Evolutionary conservation across 805 yeast species (phyloP), one percentile per base, ranked within the genome.

Genomic region (Nematodospora valgi): DNA sequence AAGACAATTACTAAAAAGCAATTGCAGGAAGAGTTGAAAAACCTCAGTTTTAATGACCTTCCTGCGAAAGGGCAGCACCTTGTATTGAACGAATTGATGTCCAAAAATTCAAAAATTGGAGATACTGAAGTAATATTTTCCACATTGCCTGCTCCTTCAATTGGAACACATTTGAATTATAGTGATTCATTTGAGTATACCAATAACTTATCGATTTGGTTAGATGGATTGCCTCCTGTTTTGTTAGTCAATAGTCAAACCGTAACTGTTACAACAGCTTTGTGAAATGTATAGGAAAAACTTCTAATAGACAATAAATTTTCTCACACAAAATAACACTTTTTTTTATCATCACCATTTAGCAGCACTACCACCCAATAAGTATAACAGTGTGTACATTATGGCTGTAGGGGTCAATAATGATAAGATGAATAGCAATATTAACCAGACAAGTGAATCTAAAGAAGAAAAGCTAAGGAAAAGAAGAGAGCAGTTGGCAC

Each of bases 221-320:
- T 91, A 38, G 76, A 78, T 28, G 86, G 76, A 4, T 62, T 93
- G 25, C 96, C 96, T 0, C 96, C 98, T 0, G 72, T 78, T 1
- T 54, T 93, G 54, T 59, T 93, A 42, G 72, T 93, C 36, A 91
- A 93, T 52, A 86, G 97, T 0, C 95, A 87, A 62, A 83, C 95
- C 0, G 88, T 93, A 70, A 93, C 98, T 0, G 98, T 91, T 2
- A 91, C 98, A 0, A 89, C 97, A 5, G 93, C 95, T 22, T 64
- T 91, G 43, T 89, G 62, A 28, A 37, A 15, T 15, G 20, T 17
- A 22, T 15, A 9, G 13, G 13, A 17, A 18, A 6, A 13, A 6
- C 4, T 11, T 13, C 12, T n/a, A n/a, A n/a, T 22, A 22, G 24
- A 22, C 24, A 22, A 12, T 22, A 22, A 12, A 22, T 11, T 11